These are phyloP conservation scores for Curvularia hawaiiensis DNA, from an alignment of 2,329 filamentous ascomycete species.

Conservation along the genomic window DNA sequence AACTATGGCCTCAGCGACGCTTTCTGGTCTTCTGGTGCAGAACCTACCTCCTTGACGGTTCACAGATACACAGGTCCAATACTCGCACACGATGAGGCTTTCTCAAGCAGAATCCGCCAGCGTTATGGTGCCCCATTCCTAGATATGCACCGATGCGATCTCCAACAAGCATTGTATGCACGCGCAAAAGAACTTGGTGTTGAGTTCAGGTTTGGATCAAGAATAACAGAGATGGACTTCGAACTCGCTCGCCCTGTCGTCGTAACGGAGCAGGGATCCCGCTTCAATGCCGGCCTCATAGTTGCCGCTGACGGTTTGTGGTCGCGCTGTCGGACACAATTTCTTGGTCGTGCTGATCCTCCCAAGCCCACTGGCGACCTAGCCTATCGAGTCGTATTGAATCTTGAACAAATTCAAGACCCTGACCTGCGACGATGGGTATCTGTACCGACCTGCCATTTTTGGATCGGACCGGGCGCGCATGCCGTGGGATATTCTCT, in stretches of 20 bases:
- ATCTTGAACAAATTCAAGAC: slow-evolving; percentile 57
- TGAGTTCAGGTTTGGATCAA: slow-evolving; percentile 46
- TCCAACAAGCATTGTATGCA: slow-evolving; percentile 57
- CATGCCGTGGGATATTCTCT: slow-evolving; percentile 67
- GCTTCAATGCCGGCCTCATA: slow-evolving; percentile 53
- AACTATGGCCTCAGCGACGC: slow-evolving; percentile 52
- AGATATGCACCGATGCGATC: slow-evolving; percentile 63
- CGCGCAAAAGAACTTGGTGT: slow-evolving; percentile 59
- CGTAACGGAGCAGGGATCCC: slow-evolving; percentile 37
- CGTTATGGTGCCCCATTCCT: slow-evolving; percentile 61
- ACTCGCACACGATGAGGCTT: slow-evolving; percentile 54
- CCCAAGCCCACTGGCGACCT: slow-evolving; percentile 65
- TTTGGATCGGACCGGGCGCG: slow-evolving; percentile 65
- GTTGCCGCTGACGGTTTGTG: slow-evolving; percentile 67
- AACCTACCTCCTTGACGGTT: slow-evolving; percentile 55
- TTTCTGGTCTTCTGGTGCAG: slow-evolving; percentile 32
- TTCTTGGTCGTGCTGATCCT: slow-evolving; percentile 51
- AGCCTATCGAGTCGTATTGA: slow-evolving; percentile 64
- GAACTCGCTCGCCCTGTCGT: slow-evolving; percentile 39
- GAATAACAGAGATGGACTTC: slow-evolving; percentile 45
- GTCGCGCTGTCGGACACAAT: slow-evolving; percentile 59
- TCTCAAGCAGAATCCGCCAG: slow-evolving; percentile 55
- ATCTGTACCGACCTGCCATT: slow-evolving; percentile 56
- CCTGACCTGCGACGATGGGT: slow-evolving; percentile 57
- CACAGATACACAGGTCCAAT: slow-evolving; percentile 45